Conservation (phyloP, 495 filamentous ascomycete genomes). For the Neurospora hispaniola region DNA sequence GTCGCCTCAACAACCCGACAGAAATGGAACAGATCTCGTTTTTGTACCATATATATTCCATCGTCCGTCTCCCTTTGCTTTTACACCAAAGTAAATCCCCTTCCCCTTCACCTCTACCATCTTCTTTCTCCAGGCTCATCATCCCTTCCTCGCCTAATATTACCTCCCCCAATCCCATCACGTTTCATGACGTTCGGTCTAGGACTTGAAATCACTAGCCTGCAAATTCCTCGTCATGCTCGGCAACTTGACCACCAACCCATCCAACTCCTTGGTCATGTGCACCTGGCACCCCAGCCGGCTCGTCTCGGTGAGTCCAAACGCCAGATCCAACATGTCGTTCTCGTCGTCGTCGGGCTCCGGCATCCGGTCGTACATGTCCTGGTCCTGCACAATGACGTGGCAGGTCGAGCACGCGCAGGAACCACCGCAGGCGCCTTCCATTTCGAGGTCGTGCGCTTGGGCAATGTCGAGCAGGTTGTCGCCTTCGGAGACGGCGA, state of each 20-base stretch:
- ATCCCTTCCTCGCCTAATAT: too few relatives aligned
- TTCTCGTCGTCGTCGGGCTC: constrained; percentile 97
- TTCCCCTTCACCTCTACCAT: too few relatives aligned
- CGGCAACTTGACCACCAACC: constrained; percentile 71
- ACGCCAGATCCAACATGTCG: constrained; percentile 96
- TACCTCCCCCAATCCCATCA: too few relatives aligned
- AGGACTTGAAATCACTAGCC: constrained; percentile 70
- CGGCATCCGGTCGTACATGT: constrained; percentile 80
- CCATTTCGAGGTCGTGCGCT: constrained; percentile 93
- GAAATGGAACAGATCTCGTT: too few relatives aligned
- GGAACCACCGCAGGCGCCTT: constrained; percentile 91
- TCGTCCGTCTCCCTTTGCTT: too few relatives aligned
- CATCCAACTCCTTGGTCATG: constrained; percentile 85
- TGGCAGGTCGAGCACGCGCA: constrained; percentile 98
- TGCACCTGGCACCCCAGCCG: constrained; percentile 89
- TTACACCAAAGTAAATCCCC: too few relatives aligned
- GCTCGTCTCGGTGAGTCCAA: constrained; percentile 91
- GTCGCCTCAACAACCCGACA: neutral
- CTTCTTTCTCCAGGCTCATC: too few relatives aligned
- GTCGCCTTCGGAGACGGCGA: constrained; percentile 75
- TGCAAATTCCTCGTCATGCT: constrained; percentile 94
- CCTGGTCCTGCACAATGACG: constrained; percentile 77
- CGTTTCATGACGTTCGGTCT: too few relatives aligned
- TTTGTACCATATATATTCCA: too few relatives aligned
- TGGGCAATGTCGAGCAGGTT: constrained; percentile 93